These are phyloP conservation scores for Setaria italica DNA, from an alignment of 202 grass and related monocot genomes.

Conservation along the genomic window DNA sequence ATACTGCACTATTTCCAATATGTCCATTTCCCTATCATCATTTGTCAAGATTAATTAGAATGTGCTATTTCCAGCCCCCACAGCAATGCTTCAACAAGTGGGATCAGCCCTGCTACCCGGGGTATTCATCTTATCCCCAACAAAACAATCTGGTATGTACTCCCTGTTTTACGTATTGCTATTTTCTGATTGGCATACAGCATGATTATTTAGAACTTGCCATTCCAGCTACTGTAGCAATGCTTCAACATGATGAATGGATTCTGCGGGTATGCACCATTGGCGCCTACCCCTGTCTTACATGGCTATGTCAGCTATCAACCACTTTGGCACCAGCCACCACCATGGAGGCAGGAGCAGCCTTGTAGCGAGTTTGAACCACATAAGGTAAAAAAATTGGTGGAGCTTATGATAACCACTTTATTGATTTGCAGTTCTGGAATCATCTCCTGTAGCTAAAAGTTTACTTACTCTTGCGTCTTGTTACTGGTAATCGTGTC, in stretches of 20 bases:
- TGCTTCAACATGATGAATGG: neutral
- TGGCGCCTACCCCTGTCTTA: neutral
- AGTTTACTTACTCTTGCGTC: neutral
- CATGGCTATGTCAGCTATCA: neutral
- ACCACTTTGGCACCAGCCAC: neutral
- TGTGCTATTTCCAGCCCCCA: neutral
- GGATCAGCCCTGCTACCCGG: neutral
- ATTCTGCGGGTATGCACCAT: neutral
- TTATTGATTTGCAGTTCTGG: neutral
- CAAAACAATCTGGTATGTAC: neutral
- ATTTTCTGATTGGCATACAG: neutral
- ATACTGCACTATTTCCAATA: neutral
- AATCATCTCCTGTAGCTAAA: neutral
- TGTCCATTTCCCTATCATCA: neutral
- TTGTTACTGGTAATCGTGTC: neutral
- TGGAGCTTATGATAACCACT: neutral
- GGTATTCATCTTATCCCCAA: neutral
- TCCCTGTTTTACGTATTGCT: neutral
- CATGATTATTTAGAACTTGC: conserved; percentile 8
- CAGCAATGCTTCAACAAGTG: neutral
- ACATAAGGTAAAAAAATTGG: neutral
- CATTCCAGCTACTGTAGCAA: neutral
- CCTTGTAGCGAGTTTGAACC: neutral
- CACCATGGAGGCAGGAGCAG: neutral
- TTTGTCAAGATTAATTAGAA: neutral